Evolutionary conservation across 1,139 yeast genomes (phyloP).

Genomic region (Yamadazyma oceani): DNA sequence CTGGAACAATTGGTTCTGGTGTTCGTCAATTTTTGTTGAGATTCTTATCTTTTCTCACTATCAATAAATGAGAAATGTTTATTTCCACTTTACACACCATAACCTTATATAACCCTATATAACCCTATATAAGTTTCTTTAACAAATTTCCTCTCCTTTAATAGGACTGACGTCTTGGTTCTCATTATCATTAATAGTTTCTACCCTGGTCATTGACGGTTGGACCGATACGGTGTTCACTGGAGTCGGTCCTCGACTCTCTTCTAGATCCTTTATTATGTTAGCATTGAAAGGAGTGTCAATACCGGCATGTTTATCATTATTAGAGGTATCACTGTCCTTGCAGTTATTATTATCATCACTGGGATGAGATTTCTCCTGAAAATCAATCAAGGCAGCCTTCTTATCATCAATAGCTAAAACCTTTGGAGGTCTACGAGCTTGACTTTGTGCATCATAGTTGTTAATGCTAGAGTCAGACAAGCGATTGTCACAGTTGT

Average conservation of each 20-base stretch:
- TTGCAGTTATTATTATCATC: not conserved
- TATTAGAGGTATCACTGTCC: too few species aligned
- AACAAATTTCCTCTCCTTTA: not conserved
- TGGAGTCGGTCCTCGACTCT: not conserved
- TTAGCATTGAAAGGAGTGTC: not conserved
- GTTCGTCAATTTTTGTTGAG: too few species aligned
- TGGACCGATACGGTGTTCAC: conserved; percentile 5
- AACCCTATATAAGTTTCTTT: too few species aligned
- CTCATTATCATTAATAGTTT: conserved; percentile 21
- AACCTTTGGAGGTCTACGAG: conserved; percentile 1
- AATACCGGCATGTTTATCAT: too few species aligned
- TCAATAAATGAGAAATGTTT: too few species aligned
- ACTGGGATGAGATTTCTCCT: not conserved
- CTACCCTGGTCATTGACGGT: conserved; percentile 22
- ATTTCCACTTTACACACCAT: too few species aligned
- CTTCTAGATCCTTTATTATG: not conserved
- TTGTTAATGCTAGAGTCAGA: too few species aligned
- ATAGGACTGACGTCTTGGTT: not conserved
- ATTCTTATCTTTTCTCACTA: too few species aligned
- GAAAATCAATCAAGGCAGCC: conserved; percentile 16
- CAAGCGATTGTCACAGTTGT: not conserved
- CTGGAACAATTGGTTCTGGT: too few species aligned
- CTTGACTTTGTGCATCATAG: not conserved
- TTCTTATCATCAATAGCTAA: conserved; percentile 8
- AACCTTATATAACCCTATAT: too few species aligned